Conservation (phyloP, 805 yeast genomes). For the Metschnikowia shivogae region DNA sequence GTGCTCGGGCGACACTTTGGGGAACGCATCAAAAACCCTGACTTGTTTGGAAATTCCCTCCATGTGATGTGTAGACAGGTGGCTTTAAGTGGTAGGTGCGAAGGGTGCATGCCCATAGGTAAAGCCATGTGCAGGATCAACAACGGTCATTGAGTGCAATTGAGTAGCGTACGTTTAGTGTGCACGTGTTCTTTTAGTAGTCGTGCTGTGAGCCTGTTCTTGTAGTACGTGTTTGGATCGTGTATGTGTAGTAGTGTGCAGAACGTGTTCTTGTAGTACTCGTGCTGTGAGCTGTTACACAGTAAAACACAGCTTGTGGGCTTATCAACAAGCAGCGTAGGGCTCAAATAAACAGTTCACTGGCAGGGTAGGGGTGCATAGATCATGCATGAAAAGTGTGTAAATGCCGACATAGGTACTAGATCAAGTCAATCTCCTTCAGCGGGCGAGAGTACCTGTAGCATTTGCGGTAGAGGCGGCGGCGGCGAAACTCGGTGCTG, state of each 20-base stretch:
- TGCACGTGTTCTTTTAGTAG: too few species aligned
- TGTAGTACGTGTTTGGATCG: too few species aligned
- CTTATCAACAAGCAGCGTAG: too few species aligned
- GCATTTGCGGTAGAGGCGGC: slow-evolving; percentile 53
- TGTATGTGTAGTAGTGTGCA: too few species aligned
- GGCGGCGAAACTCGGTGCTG: slow-evolving; percentile 50
- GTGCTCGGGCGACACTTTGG: slow-evolving; percentile 48
- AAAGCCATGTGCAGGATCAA: too few species aligned
- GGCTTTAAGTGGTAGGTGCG: slow-evolving; percentile 2
- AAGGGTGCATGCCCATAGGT: background rate
- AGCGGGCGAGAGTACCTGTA: slow-evolving; percentile 34
- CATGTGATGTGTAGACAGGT: slow-evolving; percentile 20
- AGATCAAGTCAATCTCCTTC: slow-evolving; percentile 2
- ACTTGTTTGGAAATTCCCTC: slow-evolving; percentile 37
- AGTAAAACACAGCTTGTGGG: too few species aligned
- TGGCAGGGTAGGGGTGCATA: background rate
- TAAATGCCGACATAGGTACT: background rate
- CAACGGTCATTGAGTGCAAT: too few species aligned
- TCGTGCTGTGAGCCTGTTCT: too few species aligned
- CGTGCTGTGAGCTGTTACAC: too few species aligned
- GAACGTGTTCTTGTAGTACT: too few species aligned
- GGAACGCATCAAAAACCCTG: slow-evolving; percentile 44
- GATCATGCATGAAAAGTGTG: background rate
- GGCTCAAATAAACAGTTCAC: too few species aligned
- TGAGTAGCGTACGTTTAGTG: too few species aligned